These are phyloP conservation scores for Hordeum marinum DNA, from an alignment of 176 grass and related monocot genomes.

Conservation along the genomic window DNA sequence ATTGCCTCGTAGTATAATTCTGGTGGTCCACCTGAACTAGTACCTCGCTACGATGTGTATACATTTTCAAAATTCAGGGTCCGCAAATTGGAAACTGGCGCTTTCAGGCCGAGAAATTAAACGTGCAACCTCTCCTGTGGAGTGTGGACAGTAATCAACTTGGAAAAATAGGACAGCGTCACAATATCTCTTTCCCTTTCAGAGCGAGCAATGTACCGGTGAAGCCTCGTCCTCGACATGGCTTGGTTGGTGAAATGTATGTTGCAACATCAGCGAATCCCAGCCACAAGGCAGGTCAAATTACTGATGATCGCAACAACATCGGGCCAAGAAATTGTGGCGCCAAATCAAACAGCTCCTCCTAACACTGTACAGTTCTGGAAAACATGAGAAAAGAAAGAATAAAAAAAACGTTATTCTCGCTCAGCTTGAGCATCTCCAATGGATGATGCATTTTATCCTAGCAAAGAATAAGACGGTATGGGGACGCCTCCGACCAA, in stretches of 20 bases:
- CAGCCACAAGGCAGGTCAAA: constrained; percentile 11
- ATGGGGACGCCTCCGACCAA: not conserved
- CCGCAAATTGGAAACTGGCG: not conserved
- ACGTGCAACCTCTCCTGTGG: not conserved
- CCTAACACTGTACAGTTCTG: not conserved
- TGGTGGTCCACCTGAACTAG: not conserved
- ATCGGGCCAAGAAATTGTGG: not conserved
- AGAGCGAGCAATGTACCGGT: not conserved
- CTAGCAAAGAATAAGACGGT: not conserved
- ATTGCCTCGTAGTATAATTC: not conserved
- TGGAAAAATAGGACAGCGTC: not conserved
- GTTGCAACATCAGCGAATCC: not conserved
- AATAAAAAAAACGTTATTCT: not conserved
- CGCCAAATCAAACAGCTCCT: not conserved
- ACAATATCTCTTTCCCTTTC: not conserved
- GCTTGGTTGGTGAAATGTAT: not conserved
- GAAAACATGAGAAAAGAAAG: not conserved
- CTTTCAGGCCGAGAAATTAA: constrained; percentile 1
- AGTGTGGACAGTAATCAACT: not conserved
- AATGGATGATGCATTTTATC: not conserved
- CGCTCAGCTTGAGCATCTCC: not conserved
- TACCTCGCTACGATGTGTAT: not conserved
- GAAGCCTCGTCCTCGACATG: not conserved
- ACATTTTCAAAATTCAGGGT: not conserved
- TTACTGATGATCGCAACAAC: not conserved